Percentiles rank a stretch among this genome's conserved stretches.
These are phyloP conservation scores for Cladophialophora carrionii DNA, from an alignment of 2,329 filamentous ascomycete species.

Conservation along the genomic window DNA sequence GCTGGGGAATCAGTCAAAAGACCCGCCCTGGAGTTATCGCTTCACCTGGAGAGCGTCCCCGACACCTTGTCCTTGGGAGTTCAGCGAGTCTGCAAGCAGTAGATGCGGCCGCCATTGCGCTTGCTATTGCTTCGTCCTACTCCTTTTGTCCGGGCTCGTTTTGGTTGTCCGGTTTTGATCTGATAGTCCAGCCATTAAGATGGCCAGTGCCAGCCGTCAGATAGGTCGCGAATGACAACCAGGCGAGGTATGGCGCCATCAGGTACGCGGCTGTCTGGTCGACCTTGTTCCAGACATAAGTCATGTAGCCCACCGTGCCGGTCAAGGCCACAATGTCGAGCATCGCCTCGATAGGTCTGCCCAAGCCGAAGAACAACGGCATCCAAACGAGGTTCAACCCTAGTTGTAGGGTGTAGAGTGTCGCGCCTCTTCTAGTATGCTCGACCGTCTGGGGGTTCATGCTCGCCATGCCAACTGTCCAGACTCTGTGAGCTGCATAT, in stretches of 20 bases:
- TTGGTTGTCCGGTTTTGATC: slow-evolving; percentile 27
- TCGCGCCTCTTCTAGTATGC: slow-evolving; percentile 69
- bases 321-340: slow-evolving; percentile 73
- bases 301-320: slow-evolving; percentile 72
- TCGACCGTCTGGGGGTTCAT: slow-evolving; percentile 58
- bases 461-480: slow-evolving; percentile 65
- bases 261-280: slow-evolving; percentile 73
- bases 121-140: not conserved
- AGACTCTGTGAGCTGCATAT: slow-evolving; percentile 81
- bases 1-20: not conserved
- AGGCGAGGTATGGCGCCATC: slow-evolving; percentile 79
- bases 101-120: not conserved
- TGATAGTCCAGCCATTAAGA: slow-evolving; percentile 69
- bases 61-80: too few relatives aligned
- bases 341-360: slow-evolving; percentile 72
- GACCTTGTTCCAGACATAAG: slow-evolving; percentile 74
- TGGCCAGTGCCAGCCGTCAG: slow-evolving; percentile 70
- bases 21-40: not conserved
- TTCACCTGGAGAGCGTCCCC: not conserved
- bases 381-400: slow-evolving; percentile 86
- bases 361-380: slow-evolving; percentile 85
- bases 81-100: too few relatives aligned
- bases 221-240: slow-evolving; percentile 87
- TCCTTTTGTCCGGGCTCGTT: slow-evolving; percentile 21
- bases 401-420: slow-evolving; percentile 83